These are phyloP conservation scores for Salvia rosmarinus DNA, from an alignment of 257 asterid species.

Conservation along the genomic window DNA sequence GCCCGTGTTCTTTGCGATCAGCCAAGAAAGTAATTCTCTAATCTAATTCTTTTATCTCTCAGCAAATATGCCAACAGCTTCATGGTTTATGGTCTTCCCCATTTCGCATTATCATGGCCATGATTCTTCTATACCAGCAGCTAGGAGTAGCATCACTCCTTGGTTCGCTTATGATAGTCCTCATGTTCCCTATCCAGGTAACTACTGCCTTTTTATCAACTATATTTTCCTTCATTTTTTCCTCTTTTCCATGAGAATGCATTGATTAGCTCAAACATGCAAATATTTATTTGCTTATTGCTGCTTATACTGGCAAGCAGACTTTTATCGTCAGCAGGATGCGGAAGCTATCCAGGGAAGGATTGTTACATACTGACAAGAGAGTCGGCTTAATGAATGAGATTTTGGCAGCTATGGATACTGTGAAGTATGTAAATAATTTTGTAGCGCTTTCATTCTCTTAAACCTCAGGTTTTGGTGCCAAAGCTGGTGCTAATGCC, in stretches of 20 bases:
- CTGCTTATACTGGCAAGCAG: conserved; percentile 51
- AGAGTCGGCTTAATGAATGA: conserved; percentile 89
- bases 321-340: conserved; percentile 75
- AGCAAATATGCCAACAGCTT: conserved; percentile 94
- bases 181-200: conserved; percentile 91
- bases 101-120: conserved; percentile 76
- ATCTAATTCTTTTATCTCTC: conserved; percentile 35
- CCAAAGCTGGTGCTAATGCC: conserved; percentile 9
- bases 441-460: not conserved
- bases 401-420: conserved; percentile 85
- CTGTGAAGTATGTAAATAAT: conserved; percentile 66
- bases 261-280: too few relatives aligned
- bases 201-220: too few relatives aligned
- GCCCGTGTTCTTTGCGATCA: too few relatives aligned
- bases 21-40: conserved; percentile 6
- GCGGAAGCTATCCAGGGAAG: conserved; percentile 75
- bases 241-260: too few relatives aligned
- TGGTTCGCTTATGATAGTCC: conserved; percentile 73
- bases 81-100: conserved; percentile 95
- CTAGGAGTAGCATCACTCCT: conserved; percentile 89
- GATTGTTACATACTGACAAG: conserved; percentile 73
- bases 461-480: not conserved
- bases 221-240: too few relatives aligned
- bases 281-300: conserved; percentile 9
- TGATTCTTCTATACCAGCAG: conserved; percentile 91